Percentiles rank a stretch among this genome's conserved stretches.
These are phyloP conservation scores for Stephanodiscus minutulus DNA, from an alignment of 108 stramenopile genomes.

Conservation along the genomic window DNA sequence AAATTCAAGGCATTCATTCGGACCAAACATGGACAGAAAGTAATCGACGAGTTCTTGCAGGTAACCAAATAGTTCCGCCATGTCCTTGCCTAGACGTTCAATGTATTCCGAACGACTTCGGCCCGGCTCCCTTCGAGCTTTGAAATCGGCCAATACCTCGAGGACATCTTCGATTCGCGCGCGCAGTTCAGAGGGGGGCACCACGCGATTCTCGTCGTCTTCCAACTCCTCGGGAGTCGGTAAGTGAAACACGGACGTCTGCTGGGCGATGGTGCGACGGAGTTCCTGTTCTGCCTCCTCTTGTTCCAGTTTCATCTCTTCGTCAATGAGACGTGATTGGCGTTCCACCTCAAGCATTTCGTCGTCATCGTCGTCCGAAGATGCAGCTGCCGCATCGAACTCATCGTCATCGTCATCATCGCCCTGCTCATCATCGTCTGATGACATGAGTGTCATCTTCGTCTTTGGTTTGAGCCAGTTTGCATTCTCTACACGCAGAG, in stretches of 20 bases:
- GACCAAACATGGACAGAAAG: slow-evolving; percentile 93
- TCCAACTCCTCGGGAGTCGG: slow-evolving; percentile 84
- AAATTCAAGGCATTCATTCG: slow-evolving; percentile 94
- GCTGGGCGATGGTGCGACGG: slow-evolving; percentile 74
- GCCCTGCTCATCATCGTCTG: slow-evolving; percentile 70
- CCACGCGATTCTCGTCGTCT: slow-evolving; percentile 86
- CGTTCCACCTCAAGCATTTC: slow-evolving; percentile 80
- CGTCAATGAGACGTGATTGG: slow-evolving; percentile 71
- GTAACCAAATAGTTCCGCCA: slow-evolving; percentile 96
- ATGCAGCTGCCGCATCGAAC: slow-evolving; percentile 39
- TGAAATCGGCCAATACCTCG: slow-evolving; percentile 92
- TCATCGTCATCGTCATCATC: slow-evolving; percentile 55
- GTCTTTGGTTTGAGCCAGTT: slow-evolving; percentile 79
- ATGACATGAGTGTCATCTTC: slow-evolving; percentile 56
- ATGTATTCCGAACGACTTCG: slow-evolving; percentile 92
- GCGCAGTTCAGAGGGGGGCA: slow-evolving; percentile 88
- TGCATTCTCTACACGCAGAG: slow-evolving; percentile 61
- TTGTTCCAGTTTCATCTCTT: slow-evolving; percentile 63
- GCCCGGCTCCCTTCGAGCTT: slow-evolving; percentile 80
- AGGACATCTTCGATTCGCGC: slow-evolving; percentile 91
- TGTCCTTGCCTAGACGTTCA: slow-evolving; percentile 83
- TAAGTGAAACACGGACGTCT: slow-evolving; percentile 80
- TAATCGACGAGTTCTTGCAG: slow-evolving; percentile 95
- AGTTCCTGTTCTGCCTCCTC: slow-evolving; percentile 85
- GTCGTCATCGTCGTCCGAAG: slow-evolving; percentile 67